phyloP scores from a whole-genome alignment of 495 filamentous ascomycete genomes.

The Hypoxylon intermedium region DNA sequence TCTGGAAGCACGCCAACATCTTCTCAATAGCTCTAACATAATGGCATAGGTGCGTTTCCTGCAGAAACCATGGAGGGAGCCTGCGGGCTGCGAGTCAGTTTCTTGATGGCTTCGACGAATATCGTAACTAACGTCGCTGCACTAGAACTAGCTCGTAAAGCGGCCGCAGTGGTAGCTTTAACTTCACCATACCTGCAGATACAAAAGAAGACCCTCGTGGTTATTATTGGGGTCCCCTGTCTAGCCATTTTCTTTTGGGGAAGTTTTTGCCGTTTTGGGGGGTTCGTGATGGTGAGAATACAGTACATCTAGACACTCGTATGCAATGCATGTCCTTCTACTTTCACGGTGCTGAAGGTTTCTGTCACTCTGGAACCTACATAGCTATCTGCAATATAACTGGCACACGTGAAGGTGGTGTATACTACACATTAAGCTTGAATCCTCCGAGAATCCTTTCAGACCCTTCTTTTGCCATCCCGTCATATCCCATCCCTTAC shows the following conservation, averaged over 20 bases:
- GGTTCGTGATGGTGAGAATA: neutral
- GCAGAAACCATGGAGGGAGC: neutral
- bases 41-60: conserved; percentile 6
- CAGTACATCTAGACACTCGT: neutral
- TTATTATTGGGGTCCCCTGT: neutral
- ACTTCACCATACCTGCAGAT: neutral
- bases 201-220: neutral
- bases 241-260: neutral
- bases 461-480: neutral
- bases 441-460: conserved; percentile 5
- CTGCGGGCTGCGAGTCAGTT: conserved; percentile 22
- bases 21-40: neutral
- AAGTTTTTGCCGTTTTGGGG: neutral
- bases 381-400: neutral
- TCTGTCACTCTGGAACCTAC: neutral
- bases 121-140: conserved; percentile 13
- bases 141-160: conserved; percentile 14
- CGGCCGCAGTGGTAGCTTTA: neutral
- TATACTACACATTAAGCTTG: neutral
- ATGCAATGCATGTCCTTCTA: neutral
- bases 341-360: neutral
- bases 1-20: no score
- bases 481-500: neutral
- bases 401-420: conserved; percentile 1
- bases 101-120: neutral